Percentiles rank a stretch among this genome's conserved stretches.
Evolutionary conservation across 2,329 filamentous ascomycete species (phyloP).

Genomic region (Didymellaceae sp.): DNA sequence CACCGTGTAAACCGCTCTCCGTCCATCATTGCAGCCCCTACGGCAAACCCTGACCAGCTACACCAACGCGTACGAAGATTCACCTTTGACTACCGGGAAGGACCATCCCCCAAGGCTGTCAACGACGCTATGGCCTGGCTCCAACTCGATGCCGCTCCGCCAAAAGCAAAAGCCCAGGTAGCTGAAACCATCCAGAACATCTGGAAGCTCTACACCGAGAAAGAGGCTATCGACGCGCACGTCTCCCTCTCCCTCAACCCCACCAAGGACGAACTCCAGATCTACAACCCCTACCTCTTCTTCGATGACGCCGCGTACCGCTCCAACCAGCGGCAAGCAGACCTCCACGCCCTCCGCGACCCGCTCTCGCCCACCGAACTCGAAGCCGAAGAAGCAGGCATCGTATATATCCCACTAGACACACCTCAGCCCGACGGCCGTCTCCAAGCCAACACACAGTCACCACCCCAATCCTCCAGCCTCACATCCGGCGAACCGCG

Average conservation of each 20-base stretch:
- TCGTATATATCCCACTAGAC: slow-evolving; percentile 75
- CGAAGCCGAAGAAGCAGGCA: slow-evolving; percentile 71
- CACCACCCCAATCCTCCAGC: slow-evolving; percentile 11
- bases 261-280: slow-evolving; percentile 52
- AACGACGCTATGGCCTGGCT: slow-evolving; percentile 59
- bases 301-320: slow-evolving; percentile 75
- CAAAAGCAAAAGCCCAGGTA: slow-evolving; percentile 54
- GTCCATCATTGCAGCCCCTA: slow-evolving; percentile 67
- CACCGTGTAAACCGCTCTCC: slow-evolving; percentile 68
- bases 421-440: slow-evolving; percentile 19
- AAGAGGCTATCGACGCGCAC: slow-evolving; percentile 70
- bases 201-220: slow-evolving; percentile 65
- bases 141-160: slow-evolving; percentile 57
- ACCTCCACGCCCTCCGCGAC: slow-evolving; percentile 65
- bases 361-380: slow-evolving; percentile 59
- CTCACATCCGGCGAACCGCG: slow-evolving; percentile 35
- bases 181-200: slow-evolving; percentile 61
- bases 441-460: slow-evolving; percentile 6
- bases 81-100: slow-evolving; percentile 65
- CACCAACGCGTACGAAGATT: slow-evolving; percentile 59
- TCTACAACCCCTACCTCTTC: slow-evolving; percentile 64
- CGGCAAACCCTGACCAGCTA: slow-evolving; percentile 51
- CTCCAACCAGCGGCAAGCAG: slow-evolving; percentile 65
- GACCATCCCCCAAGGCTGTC: slow-evolving; percentile 49
- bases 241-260: slow-evolving; percentile 54